Base-by-base conservation (phyloP, 495 filamentous ascomycete genomes). In the Talaromyces trachyspermus region DNA sequence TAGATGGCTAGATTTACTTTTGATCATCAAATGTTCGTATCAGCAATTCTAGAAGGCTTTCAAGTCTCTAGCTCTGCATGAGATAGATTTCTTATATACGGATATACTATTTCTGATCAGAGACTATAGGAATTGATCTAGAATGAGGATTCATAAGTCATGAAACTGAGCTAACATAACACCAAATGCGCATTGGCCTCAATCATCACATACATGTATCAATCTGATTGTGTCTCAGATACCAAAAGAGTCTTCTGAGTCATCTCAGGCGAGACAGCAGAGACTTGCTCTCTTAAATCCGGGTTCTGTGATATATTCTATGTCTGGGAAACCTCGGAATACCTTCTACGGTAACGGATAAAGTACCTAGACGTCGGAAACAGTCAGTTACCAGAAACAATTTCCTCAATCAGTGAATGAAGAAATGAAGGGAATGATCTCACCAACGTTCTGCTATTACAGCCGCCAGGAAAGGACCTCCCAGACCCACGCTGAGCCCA, bases 401-500 rank as follows among this genome's bases (percentile, higher is more conserved):
- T 18, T n/a, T 1, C 18, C 17, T 41, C 10, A 23, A 41, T 14
- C 5, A 2, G 8, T 25, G 10, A n/a, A 41, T 15, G 7, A 30
- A 30, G 18, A n/a, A n/a, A n/a, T n/a, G n/a, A n/a, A 5, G 6
- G 38, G 5, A 4, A 35, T 19, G 27, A 19, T 50, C 68, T 60
- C 58, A 71, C 70, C 56, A 58, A 45, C 58, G 39, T 30, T 55
- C 62, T 11, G 51, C 39, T 45, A 60, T 35, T 29, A 69, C 30
- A n/a, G 48, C 59, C 4, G 55, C 51, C 11, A 74, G 39, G 24
- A 60, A 55, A 2, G 68, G 68, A 22, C 71, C 62, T 6, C 69
- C 69, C 20, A 72, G 36, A 7, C 71, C 71, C 19, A 75, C 62
- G 39, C 59, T 58, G 4, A 72, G 51, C 0, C 71, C 69, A 43